Evolutionary conservation across 1,284 basidiomycete genomes (phyloP), one percentile per base, ranked within the genome.

Genomic region (Gymnopus androsaceus): DNA sequence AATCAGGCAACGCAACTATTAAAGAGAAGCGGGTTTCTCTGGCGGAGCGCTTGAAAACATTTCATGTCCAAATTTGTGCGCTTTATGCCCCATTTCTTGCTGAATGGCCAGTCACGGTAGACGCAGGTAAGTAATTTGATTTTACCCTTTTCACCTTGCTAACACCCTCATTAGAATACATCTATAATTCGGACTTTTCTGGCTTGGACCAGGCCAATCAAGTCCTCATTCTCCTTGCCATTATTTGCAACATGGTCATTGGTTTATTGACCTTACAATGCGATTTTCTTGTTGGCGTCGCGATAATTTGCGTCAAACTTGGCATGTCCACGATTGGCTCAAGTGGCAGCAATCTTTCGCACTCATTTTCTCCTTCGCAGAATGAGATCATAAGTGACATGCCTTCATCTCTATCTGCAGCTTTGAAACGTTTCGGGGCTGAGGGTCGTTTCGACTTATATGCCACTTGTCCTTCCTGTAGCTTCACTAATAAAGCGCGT

Each of bases 381-480:
- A 55, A 51, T 21, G 21, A 23, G 3, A 49, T 50, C 28, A 3
- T 55, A 9, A 6, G 17, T 11, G 38, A 51, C 15, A 31, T 44
- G 38, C 54, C 54, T 25, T 23, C 3, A 11, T 30, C 21, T 5
- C 46, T 51, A 9, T 14, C 19, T 6, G 48, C 30, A 31, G 54
- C 54, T 3, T 19, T 51, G 7, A 51, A 51, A 25, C 8, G 38
- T 21, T 59, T 66, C 54, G 50, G 55, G 19, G 51, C 63, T 3
- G 61, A 61, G 21, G 56, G 59, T 17, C 34, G 54, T 28, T 56
- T 53, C 8, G 60, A 52, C 21, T 49, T 59, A 11, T 62, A 57
- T 42, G 64, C 64, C 3, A 55, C 55, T 11, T 66, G 65, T 47
- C 63, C 62, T 1, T 34, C 49, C 14, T 66, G 64, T 40, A 57